These are phyloP conservation scores for Chrysanthemum lavandulifolium DNA, from an alignment of 129 eudicot species.

Conservation along the genomic window DNA sequence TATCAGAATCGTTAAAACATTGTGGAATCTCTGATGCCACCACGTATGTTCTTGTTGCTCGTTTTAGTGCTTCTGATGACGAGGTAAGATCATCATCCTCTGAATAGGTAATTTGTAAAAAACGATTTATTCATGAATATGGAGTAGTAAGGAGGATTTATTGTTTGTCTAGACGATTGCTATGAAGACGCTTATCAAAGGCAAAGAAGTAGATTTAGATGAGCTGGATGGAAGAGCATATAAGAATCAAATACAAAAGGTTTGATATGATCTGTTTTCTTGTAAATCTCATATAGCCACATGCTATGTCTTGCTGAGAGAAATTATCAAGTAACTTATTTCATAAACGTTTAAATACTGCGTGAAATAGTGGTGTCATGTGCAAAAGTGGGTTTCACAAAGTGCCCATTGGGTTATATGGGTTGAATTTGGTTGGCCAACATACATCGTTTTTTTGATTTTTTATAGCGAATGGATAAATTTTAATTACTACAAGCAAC, in stretches of 20 bases:
- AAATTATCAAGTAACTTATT: not conserved
- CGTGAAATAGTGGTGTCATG: not conserved
- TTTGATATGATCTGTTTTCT: constrained; percentile 13
- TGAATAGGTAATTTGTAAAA: not conserved
- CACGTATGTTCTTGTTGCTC: constrained; percentile 69
- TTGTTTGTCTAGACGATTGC: constrained; percentile 45
- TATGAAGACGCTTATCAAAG: constrained; percentile 57
- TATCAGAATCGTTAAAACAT: constrained; percentile 85
- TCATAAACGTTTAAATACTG: not conserved
- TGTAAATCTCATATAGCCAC: not conserved
- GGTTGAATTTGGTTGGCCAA: no score
- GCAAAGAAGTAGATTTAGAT: constrained; percentile 65
- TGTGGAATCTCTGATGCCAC: constrained; percentile 79
- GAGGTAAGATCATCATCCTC: constrained; percentile 48
- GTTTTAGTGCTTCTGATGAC: constrained; percentile 71
- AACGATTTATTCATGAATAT: no score
- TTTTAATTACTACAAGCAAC: no score
- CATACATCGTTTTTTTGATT: no score
- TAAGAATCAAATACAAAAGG: constrained; percentile 82
- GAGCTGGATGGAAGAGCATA: constrained; percentile 73
- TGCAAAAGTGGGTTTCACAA: not conserved
- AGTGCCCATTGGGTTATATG: no score
- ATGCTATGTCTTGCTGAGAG: not conserved
- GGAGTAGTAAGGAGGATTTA: constrained; percentile 10
- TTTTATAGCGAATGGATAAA: no score